Evolutionary conservation across 2,329 filamentous ascomycete species (phyloP), one percentile per base, ranked within the genome.

Genomic region (Aspergillus hortae): DNA sequence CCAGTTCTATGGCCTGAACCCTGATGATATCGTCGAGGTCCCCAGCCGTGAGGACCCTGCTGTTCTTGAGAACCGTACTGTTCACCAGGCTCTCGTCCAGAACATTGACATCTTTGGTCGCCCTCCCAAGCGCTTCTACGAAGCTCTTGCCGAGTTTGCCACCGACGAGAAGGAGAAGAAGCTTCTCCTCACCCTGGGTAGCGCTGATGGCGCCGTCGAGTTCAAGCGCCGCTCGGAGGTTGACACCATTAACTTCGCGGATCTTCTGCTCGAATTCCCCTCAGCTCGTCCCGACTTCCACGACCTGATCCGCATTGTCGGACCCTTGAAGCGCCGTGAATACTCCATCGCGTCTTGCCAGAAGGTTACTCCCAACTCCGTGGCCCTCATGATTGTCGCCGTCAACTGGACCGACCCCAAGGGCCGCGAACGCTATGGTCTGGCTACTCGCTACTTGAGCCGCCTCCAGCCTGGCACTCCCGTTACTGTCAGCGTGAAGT

Each of bases 321-420:
- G 81, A 59, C 92, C 94, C 11, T 86, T 96, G 78, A 99, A 99
- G 82, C 89, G 94, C 55, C 85, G 94, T 65, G 94, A 99, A 75
- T 99, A 99, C 81, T 96, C 90, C n/a, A 97, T 99, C 61, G 94
- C 94, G 17, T 97, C 94, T 3, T 94, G 91, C 50, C 94, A 99
- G 76, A 90, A 92, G 64, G 92, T 97, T 38, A 92, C 90, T 0
- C 92, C 94, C 17, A 92, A 79, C 67, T 86, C 84, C n/a, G 91
- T 99, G 53, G 84, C 92, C 7, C 84, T 99, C 58, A 94, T 97
- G 85, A 95, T 99, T 66, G 94, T 99, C 55, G 95, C 94, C 4
- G 94, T 99, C 65, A 86, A 90, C 78, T 99, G 94, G 94, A 86
- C 92, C 59, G 92, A 97, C 73, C 81, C 88, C 59, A 82, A 84